Percentiles rank a stretch among this genome's conserved stretches.
These are phyloP conservation scores for Vitis rotundifolia DNA, from an alignment of 164 flowering plant genomes.

Conservation along the genomic window DNA sequence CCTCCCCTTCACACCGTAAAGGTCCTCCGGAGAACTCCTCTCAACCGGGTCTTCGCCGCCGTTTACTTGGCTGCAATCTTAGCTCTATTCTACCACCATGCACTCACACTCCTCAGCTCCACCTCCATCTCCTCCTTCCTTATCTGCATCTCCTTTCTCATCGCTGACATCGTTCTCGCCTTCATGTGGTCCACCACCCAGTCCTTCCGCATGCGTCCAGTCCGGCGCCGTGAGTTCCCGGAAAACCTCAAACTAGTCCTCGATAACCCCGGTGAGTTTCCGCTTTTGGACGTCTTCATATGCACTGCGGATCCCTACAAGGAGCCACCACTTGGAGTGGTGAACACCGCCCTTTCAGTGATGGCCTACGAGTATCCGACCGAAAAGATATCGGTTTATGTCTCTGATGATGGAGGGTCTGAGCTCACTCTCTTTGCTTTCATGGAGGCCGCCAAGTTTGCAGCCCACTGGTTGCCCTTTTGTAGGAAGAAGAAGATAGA, in stretches of 20 bases:
- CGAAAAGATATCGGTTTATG: conserved; percentile 53
- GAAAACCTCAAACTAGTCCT: conserved; percentile 25
- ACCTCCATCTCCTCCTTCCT: conserved; percentile 15
- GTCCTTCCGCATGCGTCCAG: conserved; percentile 37
- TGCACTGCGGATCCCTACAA: conserved; percentile 71
- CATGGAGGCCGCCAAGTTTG: conserved; percentile 64
- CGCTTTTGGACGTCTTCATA: conserved; percentile 54
- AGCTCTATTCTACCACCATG: conserved; percentile 49
- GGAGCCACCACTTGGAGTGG: conserved; percentile 61
- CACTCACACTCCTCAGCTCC: conserved; percentile 24
- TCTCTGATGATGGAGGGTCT: conserved; percentile 72
- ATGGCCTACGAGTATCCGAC: conserved; percentile 72
- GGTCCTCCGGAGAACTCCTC: conserved; percentile 25
- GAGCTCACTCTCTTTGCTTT: conserved; percentile 57
- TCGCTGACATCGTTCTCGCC: conserved; percentile 45
- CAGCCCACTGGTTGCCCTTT: conserved; percentile 56
- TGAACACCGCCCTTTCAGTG: conserved; percentile 55
- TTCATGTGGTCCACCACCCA: conserved; percentile 46
- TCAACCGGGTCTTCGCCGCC: conserved; percentile 52
- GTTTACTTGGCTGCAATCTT: conserved; percentile 43
- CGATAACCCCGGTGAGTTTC: conserved; percentile 18
- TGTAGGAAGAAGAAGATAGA: conserved; percentile 37
- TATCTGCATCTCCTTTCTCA: conserved; percentile 22
- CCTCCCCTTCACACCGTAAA: conserved; percentile 39
- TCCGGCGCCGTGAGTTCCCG: conserved; percentile 24